Evolutionary conservation across 2,329 filamentous ascomycete genomes (phyloP).

Genomic region (Arthrobotrys pseudoclavata): DNA sequence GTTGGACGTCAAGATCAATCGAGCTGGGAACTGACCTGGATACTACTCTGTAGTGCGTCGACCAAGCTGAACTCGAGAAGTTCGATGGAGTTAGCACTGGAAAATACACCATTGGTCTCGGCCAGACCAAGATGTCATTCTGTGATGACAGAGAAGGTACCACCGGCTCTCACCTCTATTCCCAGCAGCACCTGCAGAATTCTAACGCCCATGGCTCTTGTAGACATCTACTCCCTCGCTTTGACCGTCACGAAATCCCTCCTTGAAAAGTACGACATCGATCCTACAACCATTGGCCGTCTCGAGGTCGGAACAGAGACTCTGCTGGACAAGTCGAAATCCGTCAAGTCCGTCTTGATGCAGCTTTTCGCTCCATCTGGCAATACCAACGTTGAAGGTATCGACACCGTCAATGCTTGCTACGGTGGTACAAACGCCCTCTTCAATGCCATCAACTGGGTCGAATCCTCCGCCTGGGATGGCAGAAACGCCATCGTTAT

Average conservation of each 20-base stretch:
- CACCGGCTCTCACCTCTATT: background rate
- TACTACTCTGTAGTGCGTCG: constrained; percentile 76
- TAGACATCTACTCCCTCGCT: constrained; percentile 89
- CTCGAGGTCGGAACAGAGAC: constrained; percentile 90
- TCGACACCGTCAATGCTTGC: constrained; percentile 87
- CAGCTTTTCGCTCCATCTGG: constrained; percentile 79
- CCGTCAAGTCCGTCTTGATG: constrained; percentile 89
- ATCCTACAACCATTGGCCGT: constrained; percentile 81
- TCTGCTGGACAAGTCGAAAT: constrained; percentile 89
- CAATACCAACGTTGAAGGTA: constrained; percentile 86
- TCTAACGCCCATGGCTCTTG: constrained; percentile 2
- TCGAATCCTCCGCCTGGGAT: constrained; percentile 89
- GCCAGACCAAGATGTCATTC: constrained; percentile 93
- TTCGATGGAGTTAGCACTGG: constrained; percentile 85
- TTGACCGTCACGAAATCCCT: constrained; percentile 83
- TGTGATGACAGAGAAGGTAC: constrained; percentile 88
- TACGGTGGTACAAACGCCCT: constrained; percentile 88
- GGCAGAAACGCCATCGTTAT: constrained; percentile 84
- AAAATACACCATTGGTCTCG: constrained; percentile 92
- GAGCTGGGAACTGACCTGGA: constrained; percentile 55
- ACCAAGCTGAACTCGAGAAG: constrained; percentile 85
- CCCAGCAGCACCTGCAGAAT: background rate
- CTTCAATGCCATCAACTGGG: constrained; percentile 86
- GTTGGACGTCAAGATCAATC: constrained; percentile 18
- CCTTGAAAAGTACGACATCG: constrained; percentile 85